A percentile compares a stretch with the other conserved stretches of the same genome.
These are phyloP conservation scores for Kurtzmaniella quercitrusa DNA, from an alignment of 1,139 yeast species.

Conservation along the genomic window DNA sequence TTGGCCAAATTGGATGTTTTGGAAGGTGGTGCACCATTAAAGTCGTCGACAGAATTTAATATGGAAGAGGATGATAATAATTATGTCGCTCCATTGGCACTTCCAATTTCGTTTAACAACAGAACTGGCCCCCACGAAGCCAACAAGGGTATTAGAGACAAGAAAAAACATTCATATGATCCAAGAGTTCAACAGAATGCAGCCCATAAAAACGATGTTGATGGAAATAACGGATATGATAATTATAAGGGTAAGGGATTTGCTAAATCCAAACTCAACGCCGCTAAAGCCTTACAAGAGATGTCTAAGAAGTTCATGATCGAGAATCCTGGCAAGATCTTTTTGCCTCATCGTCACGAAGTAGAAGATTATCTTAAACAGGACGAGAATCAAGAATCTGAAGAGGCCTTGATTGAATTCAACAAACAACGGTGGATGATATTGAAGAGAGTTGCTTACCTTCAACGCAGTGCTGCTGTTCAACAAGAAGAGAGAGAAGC, in stretches of 20 bases:
- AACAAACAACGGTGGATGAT: constrained; percentile 63
- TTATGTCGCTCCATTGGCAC: constrained; percentile 30
- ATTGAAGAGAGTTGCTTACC: constrained; percentile 63
- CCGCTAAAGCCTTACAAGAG: constrained; percentile 49
- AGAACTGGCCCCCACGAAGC: constrained; percentile 76
- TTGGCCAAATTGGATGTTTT: constrained; percentile 67
- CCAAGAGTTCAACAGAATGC: constrained; percentile 69
- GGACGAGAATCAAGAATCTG: constrained; percentile 37
- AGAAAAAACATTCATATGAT: constrained; percentile 76
- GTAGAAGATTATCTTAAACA: constrained; percentile 51
- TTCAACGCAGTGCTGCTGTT: constrained; percentile 57
- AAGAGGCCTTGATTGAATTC: constrained; percentile 37
- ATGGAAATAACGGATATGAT: constrained; percentile 68
- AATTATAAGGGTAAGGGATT: constrained; percentile 46
- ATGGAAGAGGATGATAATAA: constrained; percentile 25
- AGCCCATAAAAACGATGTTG: constrained; percentile 66
- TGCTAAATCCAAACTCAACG: constrained; percentile 47
- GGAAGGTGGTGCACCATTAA: constrained; percentile 25
- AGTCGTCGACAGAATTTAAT: constrained; percentile 6
- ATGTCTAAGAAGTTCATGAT: constrained; percentile 49
- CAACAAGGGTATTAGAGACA: constrained; percentile 79
- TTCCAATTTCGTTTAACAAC: constrained; percentile 74
- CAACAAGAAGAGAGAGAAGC: constrained; percentile 28
- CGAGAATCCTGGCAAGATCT: constrained; percentile 31
- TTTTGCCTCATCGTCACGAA: constrained; percentile 56